phyloP scores from a whole-genome alignment of 2,329 filamentous ascomycete species.

The Hymenoscyphus fructigenus region DNA sequence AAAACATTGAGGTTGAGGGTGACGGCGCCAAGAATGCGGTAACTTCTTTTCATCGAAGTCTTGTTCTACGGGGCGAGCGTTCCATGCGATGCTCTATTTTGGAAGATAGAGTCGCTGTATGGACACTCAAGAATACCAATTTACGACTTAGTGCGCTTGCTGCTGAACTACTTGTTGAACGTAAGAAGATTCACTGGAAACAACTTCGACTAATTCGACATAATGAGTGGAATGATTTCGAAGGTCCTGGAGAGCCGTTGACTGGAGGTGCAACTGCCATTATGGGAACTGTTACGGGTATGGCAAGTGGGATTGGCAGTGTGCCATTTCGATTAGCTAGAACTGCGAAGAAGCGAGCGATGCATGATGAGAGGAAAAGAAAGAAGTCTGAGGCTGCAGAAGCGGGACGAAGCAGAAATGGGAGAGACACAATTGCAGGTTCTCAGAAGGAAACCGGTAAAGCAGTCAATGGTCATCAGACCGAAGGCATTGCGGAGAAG shows the following conservation, averaged over 20 bases:
- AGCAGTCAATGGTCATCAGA: conserved; percentile 7
- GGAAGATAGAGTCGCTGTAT: conserved; percentile 61
- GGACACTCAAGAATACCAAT: conserved; percentile 61
- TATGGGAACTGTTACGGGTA: conserved; percentile 55
- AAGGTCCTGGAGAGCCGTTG: conserved; percentile 71
- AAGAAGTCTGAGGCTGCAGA: conserved; percentile 27
- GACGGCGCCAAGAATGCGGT: conserved; percentile 72
- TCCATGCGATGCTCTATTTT: conserved; percentile 67
- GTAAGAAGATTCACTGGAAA: conserved; percentile 61
- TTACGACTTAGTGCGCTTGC: conserved; percentile 63
- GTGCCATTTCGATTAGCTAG: conserved; percentile 63
- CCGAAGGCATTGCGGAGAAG: not conserved
- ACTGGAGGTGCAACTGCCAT: conserved; percentile 64
- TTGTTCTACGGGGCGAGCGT: conserved; percentile 51
- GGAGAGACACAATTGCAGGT: not conserved
- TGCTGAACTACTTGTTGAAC: conserved; percentile 62
- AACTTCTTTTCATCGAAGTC: conserved; percentile 60
- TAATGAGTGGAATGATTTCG: conserved; percentile 75
- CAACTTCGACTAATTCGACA: conserved; percentile 64
- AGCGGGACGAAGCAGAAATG: conserved; percentile 8
- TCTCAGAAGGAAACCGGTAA: conserved; percentile 4
- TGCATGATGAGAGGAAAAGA: conserved; percentile 47
- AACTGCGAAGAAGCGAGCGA: conserved; percentile 53
- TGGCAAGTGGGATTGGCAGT: conserved; percentile 62
- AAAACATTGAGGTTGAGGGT: conserved; percentile 59